Evolutionary conservation across 148 eudicot species (phyloP).

Genomic region (Polygonum maritimum): DNA sequence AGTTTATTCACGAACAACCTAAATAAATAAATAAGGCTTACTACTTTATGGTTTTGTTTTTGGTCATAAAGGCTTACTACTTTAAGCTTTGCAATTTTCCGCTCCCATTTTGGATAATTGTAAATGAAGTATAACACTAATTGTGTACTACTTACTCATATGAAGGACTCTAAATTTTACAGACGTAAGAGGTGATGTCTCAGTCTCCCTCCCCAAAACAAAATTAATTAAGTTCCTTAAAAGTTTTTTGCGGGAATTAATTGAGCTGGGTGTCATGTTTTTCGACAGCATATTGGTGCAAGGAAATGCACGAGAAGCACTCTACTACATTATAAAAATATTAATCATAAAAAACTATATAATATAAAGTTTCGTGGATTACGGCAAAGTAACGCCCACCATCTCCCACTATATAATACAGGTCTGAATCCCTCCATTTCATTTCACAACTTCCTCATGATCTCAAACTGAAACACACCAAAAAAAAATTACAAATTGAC

Average conservation of each 20-base stretch:
- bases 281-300: neutral
- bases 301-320: neutral
- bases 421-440: neutral
- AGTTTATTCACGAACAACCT: too few relatives aligned
- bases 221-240: too few relatives aligned
- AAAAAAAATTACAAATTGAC: neutral
- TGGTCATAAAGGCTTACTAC: too few relatives aligned
- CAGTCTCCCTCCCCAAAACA: too few relatives aligned
- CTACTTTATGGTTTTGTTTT: too few relatives aligned
- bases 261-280: slow-evolving; percentile 6
- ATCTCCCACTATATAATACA: neutral
- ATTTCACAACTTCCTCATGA: neutral
- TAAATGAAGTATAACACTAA: too few relatives aligned
- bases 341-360: neutral
- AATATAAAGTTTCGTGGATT: neutral
- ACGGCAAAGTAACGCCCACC: neutral
- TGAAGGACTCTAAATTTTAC: too few relatives aligned
- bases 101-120: too few relatives aligned
- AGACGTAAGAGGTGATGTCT: too few relatives aligned
- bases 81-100: too few relatives aligned
- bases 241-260: neutral
- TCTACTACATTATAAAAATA: neutral
- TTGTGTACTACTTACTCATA: too few relatives aligned
- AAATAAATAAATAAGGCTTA: too few relatives aligned
- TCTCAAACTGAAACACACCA: neutral